Conservation (phyloP, 805 yeast genomes). For the Teunomyces kruisii region DNA sequence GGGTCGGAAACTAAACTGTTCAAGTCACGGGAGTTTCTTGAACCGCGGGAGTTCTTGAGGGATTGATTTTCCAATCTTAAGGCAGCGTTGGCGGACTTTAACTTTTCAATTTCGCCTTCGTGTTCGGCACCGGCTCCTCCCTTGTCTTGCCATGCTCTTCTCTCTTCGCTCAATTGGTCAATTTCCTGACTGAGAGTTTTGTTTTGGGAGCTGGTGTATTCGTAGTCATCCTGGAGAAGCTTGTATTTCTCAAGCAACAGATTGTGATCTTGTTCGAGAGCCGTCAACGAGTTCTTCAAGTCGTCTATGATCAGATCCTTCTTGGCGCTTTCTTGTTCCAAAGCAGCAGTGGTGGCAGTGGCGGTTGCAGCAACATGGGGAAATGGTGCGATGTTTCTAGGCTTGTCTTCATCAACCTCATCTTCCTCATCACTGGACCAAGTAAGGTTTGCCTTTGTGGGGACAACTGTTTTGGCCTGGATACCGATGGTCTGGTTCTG, state of each 20-base stretch:
- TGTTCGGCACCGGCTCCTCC: background rate
- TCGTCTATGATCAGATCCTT: conserved; percentile 7
- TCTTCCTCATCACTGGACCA: conserved; percentile 90
- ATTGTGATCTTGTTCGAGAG: conserved; percentile 7
- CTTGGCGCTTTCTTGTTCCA: conserved; percentile 5
- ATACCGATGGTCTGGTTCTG: conserved; percentile 38
- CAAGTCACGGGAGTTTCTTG: conserved; percentile 1
- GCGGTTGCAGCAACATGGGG: too few relatives aligned
- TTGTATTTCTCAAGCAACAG: conserved; percentile 15
- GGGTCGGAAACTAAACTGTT: background rate
- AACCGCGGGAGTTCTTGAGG: conserved; percentile 23
- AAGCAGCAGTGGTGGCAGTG: background rate
- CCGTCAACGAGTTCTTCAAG: conserved; percentile 8
- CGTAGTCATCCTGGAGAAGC: conserved; percentile 23
- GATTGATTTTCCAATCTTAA: conserved; percentile 39
- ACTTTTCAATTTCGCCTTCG: conserved; percentile 16
- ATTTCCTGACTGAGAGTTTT: conserved; percentile 19
- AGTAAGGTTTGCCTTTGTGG: conserved; percentile 77
- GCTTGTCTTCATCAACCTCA: conserved; percentile 17
- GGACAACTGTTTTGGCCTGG: conserved; percentile 72
- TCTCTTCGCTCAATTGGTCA: conserved; percentile 18
- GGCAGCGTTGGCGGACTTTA: conserved; percentile 29
- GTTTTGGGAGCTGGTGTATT: conserved; percentile 19
- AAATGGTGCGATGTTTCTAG: background rate
- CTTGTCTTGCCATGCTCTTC: conserved; percentile 7